Evolutionary conservation across 208 protist genomes (phyloP).

Genomic region (Trypanosoma boissoni): DNA sequence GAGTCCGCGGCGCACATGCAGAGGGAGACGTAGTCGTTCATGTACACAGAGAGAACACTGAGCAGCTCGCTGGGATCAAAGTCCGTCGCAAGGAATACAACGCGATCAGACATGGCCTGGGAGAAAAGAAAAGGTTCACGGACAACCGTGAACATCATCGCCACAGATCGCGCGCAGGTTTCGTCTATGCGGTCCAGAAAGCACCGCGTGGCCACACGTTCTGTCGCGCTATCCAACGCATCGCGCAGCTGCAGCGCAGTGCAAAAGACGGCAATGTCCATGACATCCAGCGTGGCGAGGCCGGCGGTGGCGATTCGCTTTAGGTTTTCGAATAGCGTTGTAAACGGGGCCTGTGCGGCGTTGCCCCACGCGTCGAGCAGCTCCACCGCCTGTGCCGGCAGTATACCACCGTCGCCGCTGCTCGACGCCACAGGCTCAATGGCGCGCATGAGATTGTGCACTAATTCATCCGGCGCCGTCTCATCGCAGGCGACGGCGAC

Average conservation of each 20-base stretch:
- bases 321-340: conserved; percentile 19
- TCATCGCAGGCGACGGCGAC: conserved; percentile 53
- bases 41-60: conserved; percentile 63
- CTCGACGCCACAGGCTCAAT: conserved; percentile 33
- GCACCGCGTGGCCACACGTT: conserved; percentile 28
- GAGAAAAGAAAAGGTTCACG: conserved; percentile 31
- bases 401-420: conserved; percentile 28
- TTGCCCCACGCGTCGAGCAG: conserved; percentile 55
- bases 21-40: conserved; percentile 45
- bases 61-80: conserved; percentile 78
- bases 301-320: conserved; percentile 19
- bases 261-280: conserved; percentile 79
- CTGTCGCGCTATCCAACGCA: conserved; percentile 20
- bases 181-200: conserved; percentile 35
- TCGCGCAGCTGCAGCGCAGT: conserved; percentile 29
- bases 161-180: conserved; percentile 61
- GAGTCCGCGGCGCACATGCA: conserved; percentile 26
- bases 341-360: conserved; percentile 18
- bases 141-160: conserved; percentile 67
- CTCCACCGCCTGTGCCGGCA: conserved; percentile 50
- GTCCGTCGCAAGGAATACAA: conserved; percentile 76
- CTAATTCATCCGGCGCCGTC: conserved; percentile 37
- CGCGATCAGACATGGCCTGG: conserved; percentile 54
- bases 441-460: conserved; percentile 41
- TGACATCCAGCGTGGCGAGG: conserved; percentile 37